phyloP scores from a whole-genome alignment of 2,329 filamentous ascomycete species.

The Aspergillus novoparasiticus region DNA sequence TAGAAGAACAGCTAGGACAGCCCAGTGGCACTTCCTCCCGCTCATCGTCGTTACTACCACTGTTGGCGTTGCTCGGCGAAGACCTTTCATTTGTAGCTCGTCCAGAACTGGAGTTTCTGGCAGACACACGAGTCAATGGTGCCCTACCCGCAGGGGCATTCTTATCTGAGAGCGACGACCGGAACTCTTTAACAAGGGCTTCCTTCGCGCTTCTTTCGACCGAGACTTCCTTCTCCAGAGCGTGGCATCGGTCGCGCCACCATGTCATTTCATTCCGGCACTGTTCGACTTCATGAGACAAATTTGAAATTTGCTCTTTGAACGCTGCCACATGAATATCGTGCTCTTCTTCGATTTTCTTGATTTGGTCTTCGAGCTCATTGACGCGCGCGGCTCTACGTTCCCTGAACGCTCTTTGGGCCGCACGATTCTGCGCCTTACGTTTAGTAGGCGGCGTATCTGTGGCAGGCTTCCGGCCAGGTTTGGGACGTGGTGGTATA shows the following conservation, averaged over 20 bases:
- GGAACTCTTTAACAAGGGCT: constrained; percentile 45
- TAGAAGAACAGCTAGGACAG: constrained; percentile 67
- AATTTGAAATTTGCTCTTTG: constrained; percentile 54
- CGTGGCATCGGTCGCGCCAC: constrained; percentile 58
- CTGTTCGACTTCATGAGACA: constrained; percentile 69
- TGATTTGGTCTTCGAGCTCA: constrained; percentile 59
- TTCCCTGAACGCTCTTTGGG: constrained; percentile 88
- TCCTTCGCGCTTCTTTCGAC: constrained; percentile 47
- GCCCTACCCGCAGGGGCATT: constrained; percentile 39
- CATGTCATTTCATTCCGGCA: constrained; percentile 56
- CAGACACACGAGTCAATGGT: constrained; percentile 30
- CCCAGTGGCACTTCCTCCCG: constrained; percentile 52
- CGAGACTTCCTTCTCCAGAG: constrained; percentile 64
- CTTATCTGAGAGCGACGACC: constrained; percentile 32
- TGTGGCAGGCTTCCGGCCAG: constrained; percentile 89
- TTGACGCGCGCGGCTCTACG: constrained; percentile 81
- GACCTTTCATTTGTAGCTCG: constrained; percentile 9
- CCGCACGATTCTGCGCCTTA: constrained; percentile 90
- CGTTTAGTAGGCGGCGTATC: constrained; percentile 91
- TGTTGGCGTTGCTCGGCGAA: constrained; percentile 4
- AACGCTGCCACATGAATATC: constrained; percentile 53
- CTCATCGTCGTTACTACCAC: constrained; percentile 21
- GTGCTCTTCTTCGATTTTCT: constrained; percentile 50
- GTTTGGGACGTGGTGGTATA: constrained; percentile 80
- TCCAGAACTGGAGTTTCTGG: constrained; percentile 6